phyloP scores from a whole-genome alignment of 352 stramenopile genomes.

The Phytophthora sp. region DNA sequence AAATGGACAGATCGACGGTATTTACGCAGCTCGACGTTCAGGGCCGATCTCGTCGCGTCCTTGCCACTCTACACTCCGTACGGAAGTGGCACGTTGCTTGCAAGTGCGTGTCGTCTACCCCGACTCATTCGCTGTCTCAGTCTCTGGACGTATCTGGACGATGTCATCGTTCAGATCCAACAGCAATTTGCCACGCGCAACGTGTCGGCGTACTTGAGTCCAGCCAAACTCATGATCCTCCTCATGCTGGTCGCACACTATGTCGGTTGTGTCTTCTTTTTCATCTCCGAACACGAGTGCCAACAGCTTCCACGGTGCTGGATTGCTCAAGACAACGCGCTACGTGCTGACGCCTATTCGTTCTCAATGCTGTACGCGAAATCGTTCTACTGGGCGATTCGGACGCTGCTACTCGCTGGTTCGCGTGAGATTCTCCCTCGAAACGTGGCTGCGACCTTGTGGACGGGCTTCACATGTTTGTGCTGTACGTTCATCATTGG shows the following conservation, averaged over 20 bases:
- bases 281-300: conserved; percentile 68
- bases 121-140: conserved; percentile 60
- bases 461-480: conserved; percentile 63
- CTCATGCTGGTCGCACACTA: conserved; percentile 68
- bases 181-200: conserved; percentile 70
- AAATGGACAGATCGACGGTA: conserved; percentile 45
- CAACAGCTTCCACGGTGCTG: conserved; percentile 50
- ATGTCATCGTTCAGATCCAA: conserved; percentile 74
- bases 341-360: conserved; percentile 66
- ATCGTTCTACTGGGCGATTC: conserved; percentile 79
- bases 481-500: conserved; percentile 79
- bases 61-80: conserved; percentile 54
- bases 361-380: conserved; percentile 59
- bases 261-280: conserved; percentile 72
- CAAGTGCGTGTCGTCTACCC: conserved; percentile 57
- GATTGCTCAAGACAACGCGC: conserved; percentile 62
- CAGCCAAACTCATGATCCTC: conserved; percentile 75
- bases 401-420: conserved; percentile 63
- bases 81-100: conserved; percentile 34
- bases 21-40: conserved; percentile 47
- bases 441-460: conserved; percentile 51
- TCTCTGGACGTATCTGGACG: conserved; percentile 63
- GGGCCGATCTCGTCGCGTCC: conserved; percentile 59
- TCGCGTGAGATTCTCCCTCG: conserved; percentile 65
- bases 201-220: conserved; percentile 71